Conservation (phyloP, 2,329 filamentous ascomycete genomes). For the Thyridium curvatum region DNA sequence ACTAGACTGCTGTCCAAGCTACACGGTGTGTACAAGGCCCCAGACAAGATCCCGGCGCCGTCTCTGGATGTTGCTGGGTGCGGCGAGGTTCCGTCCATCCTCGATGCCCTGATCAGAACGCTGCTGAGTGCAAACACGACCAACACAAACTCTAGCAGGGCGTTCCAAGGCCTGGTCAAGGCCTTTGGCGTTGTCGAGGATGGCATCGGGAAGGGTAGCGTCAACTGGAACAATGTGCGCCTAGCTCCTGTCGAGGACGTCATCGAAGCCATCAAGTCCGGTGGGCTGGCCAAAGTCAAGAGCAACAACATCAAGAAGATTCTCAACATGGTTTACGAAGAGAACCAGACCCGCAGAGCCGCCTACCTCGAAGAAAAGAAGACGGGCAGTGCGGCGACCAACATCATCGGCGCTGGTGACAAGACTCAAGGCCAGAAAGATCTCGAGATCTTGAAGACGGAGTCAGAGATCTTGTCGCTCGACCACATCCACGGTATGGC, state of each 20-base stretch:
- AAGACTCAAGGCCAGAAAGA: slow-evolving; percentile 43
- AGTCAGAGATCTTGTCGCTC: slow-evolving; percentile 51
- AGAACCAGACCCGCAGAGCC: slow-evolving; percentile 46
- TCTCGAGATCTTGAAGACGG: slow-evolving; percentile 48
- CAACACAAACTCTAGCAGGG: slow-evolving; percentile 49
- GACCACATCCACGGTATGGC: slow-evolving; percentile 41
- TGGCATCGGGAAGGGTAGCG: slow-evolving; percentile 63
- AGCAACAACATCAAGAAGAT: slow-evolving; percentile 68
- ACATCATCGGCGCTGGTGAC: slow-evolving; percentile 32
- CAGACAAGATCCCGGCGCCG: slow-evolving; percentile 61
- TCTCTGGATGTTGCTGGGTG: slow-evolving; percentile 66
- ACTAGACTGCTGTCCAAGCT: slow-evolving; percentile 55
- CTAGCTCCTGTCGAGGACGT: slow-evolving; percentile 52
- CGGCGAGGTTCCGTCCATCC: slow-evolving; percentile 47
- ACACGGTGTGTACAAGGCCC: slow-evolving; percentile 60
- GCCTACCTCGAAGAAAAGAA: slow-evolving; percentile 37
- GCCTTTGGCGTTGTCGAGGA: slow-evolving; percentile 57
- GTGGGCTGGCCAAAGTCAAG: slow-evolving; percentile 67
- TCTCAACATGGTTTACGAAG: slow-evolving; percentile 63
- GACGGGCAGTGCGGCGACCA: slow-evolving; percentile 27
- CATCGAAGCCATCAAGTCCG: slow-evolving; percentile 61
- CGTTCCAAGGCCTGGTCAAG: slow-evolving; percentile 58
- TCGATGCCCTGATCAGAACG: slow-evolving; percentile 48
- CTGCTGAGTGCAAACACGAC: slow-evolving; percentile 45
- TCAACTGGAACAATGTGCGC: slow-evolving; percentile 69